Conservation (phyloP, 2,329 filamentous ascomycete genomes). For the Hymenoscyphus occultus region DNA sequence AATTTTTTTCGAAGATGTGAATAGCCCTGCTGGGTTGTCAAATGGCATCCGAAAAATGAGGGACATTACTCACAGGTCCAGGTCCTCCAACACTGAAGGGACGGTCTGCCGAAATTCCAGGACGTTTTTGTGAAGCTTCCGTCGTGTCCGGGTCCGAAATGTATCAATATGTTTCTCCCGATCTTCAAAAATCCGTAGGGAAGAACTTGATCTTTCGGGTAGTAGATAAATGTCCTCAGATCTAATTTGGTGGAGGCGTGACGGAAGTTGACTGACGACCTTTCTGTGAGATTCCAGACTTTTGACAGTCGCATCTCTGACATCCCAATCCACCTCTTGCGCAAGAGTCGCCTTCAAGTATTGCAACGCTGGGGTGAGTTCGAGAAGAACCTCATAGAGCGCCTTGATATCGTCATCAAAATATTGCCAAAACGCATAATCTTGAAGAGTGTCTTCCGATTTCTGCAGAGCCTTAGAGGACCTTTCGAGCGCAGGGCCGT, state of each 20-base stretch:
- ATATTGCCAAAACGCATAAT: conserved; percentile 8
- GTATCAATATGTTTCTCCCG: conserved; percentile 5
- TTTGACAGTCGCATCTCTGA: neutral
- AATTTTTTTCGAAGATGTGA: neutral
- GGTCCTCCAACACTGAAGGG: neutral
- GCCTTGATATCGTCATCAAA: conserved; percentile 11
- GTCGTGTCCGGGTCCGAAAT: conserved; percentile 8
- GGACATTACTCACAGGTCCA: conserved; percentile 7
- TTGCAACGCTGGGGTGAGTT: neutral
- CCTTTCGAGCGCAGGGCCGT: neutral
- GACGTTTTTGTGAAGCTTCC: conserved; percentile 5
- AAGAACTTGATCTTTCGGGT: neutral
- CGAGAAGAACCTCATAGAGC: neutral
- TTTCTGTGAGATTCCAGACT: neutral
- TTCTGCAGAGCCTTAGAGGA: neutral
- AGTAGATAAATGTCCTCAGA: neutral
- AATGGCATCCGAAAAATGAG: neutral
- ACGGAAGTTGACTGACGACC: neutral
- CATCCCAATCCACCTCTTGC: neutral
- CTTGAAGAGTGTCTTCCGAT: conserved; percentile 5
- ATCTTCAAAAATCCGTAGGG: conserved; percentile 5
- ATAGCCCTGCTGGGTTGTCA: neutral
- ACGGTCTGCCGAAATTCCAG: conserved; percentile 3
- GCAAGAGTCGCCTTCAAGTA: neutral
- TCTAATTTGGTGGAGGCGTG: neutral